Evolutionary conservation across 805 yeast species (phyloP), one percentile per base, ranked within the genome.

Genomic region (Torulaspora gathmanii): DNA sequence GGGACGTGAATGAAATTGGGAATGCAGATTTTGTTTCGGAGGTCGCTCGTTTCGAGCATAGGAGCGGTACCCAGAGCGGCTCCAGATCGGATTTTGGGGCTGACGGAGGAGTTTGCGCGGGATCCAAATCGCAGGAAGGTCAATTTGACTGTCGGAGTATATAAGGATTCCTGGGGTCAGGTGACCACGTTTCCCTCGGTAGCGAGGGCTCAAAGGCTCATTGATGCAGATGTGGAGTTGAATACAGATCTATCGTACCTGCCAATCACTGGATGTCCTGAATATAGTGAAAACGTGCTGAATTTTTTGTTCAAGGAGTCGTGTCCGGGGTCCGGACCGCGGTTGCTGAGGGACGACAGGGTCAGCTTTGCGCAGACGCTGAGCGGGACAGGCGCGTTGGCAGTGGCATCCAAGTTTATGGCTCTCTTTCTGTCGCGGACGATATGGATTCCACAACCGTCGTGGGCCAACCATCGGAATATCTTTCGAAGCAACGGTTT

Each of bases 371-470:
- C 89, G 13, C 99, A 91, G 70, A 85, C 97, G 47, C 75, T 91
- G 51, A 83, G 95, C 39, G 99, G 99, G 44, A 91, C 99, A 20
- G 99, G 99, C 43, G 91, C 97, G 3, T 72, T 90, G 50, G 80
- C 95, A 54, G 82, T 91, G 30, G 80, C 89, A 40, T 91, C 86
- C 19, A 91, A 83, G 60, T 86, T 91, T 61, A 67, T 90, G 57
- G 73, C 80, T 60, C 63, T 74, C 8, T 67, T 69, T 49, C 67
- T 77, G 52, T 54, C 65, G 20, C 57, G 55, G 11, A 48, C 57
- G 20, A 75, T 90, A 46, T 76, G 82, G 61, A 75, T 88, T 44
- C 93, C 97, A 40, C 77, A 80, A 59, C 96, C 96, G 44, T 85
- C 96, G 12, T 90, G 98, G 98, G 88, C 95, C 33, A 91, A 90